Base-by-base conservation (phyloP, 2,329 filamentous ascomycete genomes). In the Parastagonospora nodorum region DNA sequence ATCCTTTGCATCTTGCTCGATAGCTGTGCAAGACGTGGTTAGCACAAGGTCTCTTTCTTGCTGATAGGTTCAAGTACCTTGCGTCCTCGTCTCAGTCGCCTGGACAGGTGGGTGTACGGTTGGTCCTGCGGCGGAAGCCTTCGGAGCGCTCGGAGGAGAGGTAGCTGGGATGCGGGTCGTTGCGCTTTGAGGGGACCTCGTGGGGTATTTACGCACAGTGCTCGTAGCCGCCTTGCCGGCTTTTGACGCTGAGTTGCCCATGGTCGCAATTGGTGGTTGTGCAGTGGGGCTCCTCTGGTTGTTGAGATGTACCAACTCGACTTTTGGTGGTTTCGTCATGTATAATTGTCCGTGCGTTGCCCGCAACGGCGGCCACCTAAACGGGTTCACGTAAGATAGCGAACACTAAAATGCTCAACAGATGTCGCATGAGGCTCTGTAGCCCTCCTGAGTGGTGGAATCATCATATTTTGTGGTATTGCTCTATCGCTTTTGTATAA, bases 211-310 rank as follows among this genome's bases (percentile, higher is more conserved):
- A 45, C 83, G 80, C 24, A 78, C 73, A 48, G 77, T 77, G 30
- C 78, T 74, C 35, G 78, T 76, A 7, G 79, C 80, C 48, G 80
- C 78, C 11, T 76, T 75, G 8, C 75, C 77, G 32, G 78, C 78
- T 73, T 85, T 86, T 6, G 83, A 86, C 36, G 78, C 74, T n/a
- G 80, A 79, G 2, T 80, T 77, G n/a, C 83, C 83, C 83, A 86
- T 85, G 51, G 32, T 48, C 49, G 44, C 29, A 43, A 31, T 32
- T 45, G 37, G 42, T 42, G 46, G 35, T 46, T 53, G 48, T 41
- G 40, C 28, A 43, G 55, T 48, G 55, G 55, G 50, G 51, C 28
- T 29, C 38, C 15, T 35, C 41, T 41, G 45, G 45, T 60, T 65
- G 63, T 65, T 65, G 63, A 63, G 62, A 55, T 54, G 58, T 53